Base-by-base conservation (phyloP, 306 rosid species). In the Ceratonia siliqua region DNA sequence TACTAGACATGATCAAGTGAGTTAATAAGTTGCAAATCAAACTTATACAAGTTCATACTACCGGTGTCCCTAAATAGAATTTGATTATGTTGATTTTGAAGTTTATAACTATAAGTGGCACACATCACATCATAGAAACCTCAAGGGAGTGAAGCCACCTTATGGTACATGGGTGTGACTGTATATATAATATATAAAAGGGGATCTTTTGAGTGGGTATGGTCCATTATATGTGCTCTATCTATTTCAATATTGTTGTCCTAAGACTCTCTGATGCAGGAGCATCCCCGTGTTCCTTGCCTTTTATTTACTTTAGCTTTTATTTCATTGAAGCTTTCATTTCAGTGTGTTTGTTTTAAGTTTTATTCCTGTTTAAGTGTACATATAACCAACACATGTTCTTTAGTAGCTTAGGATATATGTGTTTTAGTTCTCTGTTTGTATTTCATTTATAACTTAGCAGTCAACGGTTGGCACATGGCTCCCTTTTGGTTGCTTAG, bases 51-150 rank as follows among this genome's bases (percentile, higher is more conserved):
- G 43, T 9, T 65, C 74, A 77, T 78, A 78, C 80, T n/a, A n/a
- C n/a, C 33, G 11, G 55, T 76, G 78, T 71, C 38, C 65, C 57
- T 62, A 46, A 76, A 81, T 57, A 78, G 72, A 67, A 48, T 57
- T 28, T 15, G 79, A 58, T 79, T 57, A 59, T 63, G 33, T 48
- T 83, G 81, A 83, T 83, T 65, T 75, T 75, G 79, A 83, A 61
- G 53, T 72, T 62, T n/a, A n/a, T n/a, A 62, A 79, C 58, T 68
- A 42, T 64, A 62, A 73, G 58, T 73, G 75, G 68, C 78, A 62
- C 81, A 84, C 71, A 80, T 84, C 87, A 73, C 85, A 81, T 84
- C 88, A 73, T 6, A 55, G 58, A 49, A 80, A 77, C 61, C 68
- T 28, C 63, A 42, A 32, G 24, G 62, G 53, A 62, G 62, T 65